These are phyloP conservation scores for Mycena venus DNA, from an alignment of 768 basidiomycete species.

Conservation along the genomic window DNA sequence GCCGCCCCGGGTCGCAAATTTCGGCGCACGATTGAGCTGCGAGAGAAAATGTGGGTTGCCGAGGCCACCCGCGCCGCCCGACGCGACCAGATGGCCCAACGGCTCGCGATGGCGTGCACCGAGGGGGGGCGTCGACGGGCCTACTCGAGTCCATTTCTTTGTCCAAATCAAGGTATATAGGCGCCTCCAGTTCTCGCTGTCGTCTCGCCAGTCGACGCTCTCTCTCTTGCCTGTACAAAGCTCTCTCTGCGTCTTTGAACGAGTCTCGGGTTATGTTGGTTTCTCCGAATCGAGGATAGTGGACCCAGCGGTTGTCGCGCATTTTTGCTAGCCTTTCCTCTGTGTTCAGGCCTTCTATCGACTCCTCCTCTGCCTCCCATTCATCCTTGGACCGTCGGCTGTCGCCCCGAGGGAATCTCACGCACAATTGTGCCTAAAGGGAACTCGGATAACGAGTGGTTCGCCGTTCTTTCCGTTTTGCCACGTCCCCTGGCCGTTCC, in stretches of 20 bases:
- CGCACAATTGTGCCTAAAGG: slow-evolving; percentile 93
- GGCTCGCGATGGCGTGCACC: slow-evolving; percentile 67
- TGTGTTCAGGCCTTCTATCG: slow-evolving; percentile 59
- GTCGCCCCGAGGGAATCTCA: slow-evolving; percentile 77
- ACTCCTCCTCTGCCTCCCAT: slow-evolving; percentile 81
- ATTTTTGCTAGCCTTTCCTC: slow-evolving; percentile 69
- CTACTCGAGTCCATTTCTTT: slow-evolving; percentile 56
- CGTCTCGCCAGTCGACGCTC: slow-evolving; percentile 64
- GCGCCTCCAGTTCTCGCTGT: slow-evolving; percentile 54
- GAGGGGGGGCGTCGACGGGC: slow-evolving; percentile 71
- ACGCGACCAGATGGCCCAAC: slow-evolving; percentile 75
- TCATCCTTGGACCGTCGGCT: slow-evolving; percentile 73
- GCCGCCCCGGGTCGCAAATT: slow-evolving; percentile 87
- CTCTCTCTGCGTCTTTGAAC: slow-evolving; percentile 80
- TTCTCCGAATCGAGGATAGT: slow-evolving; percentile 79
- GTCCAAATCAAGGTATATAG: slow-evolving; percentile 75
- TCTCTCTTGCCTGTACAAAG: slow-evolving; percentile 72
- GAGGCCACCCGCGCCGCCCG: slow-evolving; percentile 85
- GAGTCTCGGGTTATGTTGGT: slow-evolving; percentile 72
- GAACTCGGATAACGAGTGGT: slow-evolving; percentile 82
- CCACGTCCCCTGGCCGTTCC: slow-evolving; percentile 87
- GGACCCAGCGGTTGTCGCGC: slow-evolving; percentile 80
- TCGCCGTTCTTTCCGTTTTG: slow-evolving; percentile 83
- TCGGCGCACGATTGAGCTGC: slow-evolving; percentile 80
- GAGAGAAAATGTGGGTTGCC: slow-evolving; percentile 92